A percentile compares a stretch with the other conserved stretches of the same genome.
Evolutionary conservation across 805 yeast species (phyloP).

Genomic region (Yarrowia keelungensis): DNA sequence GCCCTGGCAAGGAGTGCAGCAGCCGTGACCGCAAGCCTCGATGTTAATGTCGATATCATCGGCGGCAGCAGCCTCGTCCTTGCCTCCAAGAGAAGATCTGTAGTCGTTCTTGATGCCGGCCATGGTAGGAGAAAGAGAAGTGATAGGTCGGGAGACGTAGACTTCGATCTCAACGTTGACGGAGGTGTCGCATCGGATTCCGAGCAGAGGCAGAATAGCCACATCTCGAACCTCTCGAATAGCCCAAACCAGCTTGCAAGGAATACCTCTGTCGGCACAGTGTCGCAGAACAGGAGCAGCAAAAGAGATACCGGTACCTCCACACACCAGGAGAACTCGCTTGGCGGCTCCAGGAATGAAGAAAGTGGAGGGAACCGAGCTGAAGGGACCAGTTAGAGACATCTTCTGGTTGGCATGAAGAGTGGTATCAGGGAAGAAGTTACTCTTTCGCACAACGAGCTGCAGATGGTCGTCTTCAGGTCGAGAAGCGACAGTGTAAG

Average conservation of each 20-base stretch:
- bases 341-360: slow-evolving; percentile 60
- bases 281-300: slow-evolving; percentile 81
- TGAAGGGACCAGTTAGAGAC: slow-evolving; percentile 54
- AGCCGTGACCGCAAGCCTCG: slow-evolving; percentile 36
- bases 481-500: slow-evolving; percentile 61
- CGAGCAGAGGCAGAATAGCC: slow-evolving; percentile 78
- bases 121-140: slow-evolving; percentile 3
- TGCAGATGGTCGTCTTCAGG: slow-evolving; percentile 55
- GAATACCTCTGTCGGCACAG: slow-evolving; percentile 71
- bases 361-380: slow-evolving; percentile 50
- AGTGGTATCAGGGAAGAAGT: slow-evolving; percentile 42
- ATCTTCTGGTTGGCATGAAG: slow-evolving; percentile 48
- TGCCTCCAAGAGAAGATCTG: slow-evolving; percentile 29
- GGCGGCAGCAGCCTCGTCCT: slow-evolving; percentile 34
- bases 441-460: slow-evolving; percentile 53
- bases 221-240: slow-evolving; percentile 77
- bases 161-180: slow-evolving; percentile 39
- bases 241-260: slow-evolving; percentile 84
- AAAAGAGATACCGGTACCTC: slow-evolving; percentile 81
- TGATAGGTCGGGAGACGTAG: slow-evolving; percentile 30
- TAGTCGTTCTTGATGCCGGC: slow-evolving; percentile 15
- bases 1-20: slow-evolving; percentile 35
- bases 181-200: slow-evolving; percentile 48
- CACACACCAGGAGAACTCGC: slow-evolving; percentile 47
- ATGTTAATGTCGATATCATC: slow-evolving; percentile 33